These are phyloP conservation scores for Trichoderma sp. DNA, from an alignment of 2,329 filamentous ascomycete species.

Conservation along the genomic window DNA sequence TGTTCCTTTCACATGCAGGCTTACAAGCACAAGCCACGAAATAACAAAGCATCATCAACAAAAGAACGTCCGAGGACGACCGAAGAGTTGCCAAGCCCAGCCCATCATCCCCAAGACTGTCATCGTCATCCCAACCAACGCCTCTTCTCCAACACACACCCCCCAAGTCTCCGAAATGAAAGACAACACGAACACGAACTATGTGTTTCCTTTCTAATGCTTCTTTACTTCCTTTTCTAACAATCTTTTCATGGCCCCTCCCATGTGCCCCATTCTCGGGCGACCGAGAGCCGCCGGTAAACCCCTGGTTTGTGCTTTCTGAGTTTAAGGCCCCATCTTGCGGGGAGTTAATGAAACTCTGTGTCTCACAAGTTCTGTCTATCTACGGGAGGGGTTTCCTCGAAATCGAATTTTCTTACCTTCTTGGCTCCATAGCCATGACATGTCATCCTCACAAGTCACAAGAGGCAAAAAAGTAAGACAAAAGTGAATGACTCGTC, in stretches of 20 bases:
- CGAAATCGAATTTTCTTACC: background rate
- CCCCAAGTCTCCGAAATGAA: background rate
- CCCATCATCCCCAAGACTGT: background rate
- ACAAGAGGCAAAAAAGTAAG: background rate
- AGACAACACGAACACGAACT: background rate
- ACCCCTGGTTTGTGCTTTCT: background rate
- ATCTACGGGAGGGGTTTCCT: background rate
- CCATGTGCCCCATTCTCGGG: background rate
- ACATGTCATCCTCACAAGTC: background rate
- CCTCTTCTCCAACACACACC: background rate
- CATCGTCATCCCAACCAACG: background rate
- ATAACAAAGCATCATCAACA: background rate
- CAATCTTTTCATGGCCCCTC: background rate
- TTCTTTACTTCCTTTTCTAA: background rate
- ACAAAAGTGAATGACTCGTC: background rate
- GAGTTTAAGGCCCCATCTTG: background rate
- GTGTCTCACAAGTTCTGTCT: background rate
- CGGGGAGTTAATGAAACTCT: background rate
- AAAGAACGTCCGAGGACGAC: background rate
- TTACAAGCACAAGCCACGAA: background rate
- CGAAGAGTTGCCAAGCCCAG: background rate
- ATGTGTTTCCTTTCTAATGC: background rate
- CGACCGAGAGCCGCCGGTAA: background rate
- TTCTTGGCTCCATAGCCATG: background rate
- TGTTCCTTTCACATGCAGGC: background rate